A percentile compares a stretch with the other conserved stretches of the same genome.
Evolutionary conservation across 495 filamentous ascomycete genomes (phyloP).

Genomic region (Xylaria nigripes): DNA sequence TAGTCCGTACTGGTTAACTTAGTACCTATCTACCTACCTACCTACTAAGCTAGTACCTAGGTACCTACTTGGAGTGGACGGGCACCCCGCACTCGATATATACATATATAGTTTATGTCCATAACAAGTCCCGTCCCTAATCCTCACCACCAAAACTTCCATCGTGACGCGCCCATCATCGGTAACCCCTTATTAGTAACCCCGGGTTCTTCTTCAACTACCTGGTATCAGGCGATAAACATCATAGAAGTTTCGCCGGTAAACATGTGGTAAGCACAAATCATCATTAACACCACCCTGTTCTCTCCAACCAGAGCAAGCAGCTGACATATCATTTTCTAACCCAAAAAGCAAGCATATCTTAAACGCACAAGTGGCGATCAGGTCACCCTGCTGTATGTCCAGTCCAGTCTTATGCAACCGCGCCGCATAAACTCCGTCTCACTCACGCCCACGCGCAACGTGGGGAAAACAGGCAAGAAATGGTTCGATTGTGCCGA

Average conservation of each 20-base stretch:
- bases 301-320: not conserved
- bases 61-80: no score
- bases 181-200: not conserved
- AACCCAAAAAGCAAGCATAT: constrained; percentile 68
- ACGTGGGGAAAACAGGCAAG: constrained; percentile 46
- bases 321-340: constrained; percentile 2
- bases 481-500: constrained; percentile 99
- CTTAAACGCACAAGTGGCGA: constrained; percentile 93
- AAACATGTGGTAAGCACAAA: constrained; percentile 21
- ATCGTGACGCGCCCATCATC: constrained; percentile 2
- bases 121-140: not conserved
- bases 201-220: not conserved
- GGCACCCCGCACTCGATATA: constrained; percentile 2
- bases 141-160: not conserved
- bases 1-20: no score
- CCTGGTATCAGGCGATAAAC: not conserved
- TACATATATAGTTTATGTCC: not conserved
- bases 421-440: not conserved
- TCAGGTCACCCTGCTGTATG: constrained; percentile 91
- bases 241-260: not conserved
- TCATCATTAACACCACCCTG: not conserved
- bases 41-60: no score
- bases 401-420: no score
- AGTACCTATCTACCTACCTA: no score
- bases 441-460: not conserved